Evolutionary conservation across 257 asterid species (phyloP).

Genomic region (Anisodus acutangulus): DNA sequence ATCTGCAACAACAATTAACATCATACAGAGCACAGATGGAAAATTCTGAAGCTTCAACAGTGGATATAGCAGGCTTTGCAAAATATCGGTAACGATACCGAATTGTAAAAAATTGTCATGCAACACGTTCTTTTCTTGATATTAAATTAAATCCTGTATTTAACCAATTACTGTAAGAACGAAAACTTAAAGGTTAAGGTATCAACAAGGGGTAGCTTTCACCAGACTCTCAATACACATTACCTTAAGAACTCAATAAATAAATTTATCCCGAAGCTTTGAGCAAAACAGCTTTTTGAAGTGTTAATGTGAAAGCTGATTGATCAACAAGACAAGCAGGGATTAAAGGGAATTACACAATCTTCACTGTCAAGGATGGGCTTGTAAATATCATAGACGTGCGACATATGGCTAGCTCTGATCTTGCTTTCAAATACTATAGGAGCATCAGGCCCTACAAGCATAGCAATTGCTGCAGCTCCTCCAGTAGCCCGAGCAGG

Average conservation of each 20-base stretch:
- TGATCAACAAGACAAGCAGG: slow-evolving; percentile 23
- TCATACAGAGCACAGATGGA: background rate
- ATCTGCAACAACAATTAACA: slow-evolving; percentile 51
- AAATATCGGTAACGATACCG: background rate
- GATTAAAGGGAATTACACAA: slow-evolving; percentile 61
- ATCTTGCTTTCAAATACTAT: slow-evolving; percentile 90
- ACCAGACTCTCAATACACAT: background rate
- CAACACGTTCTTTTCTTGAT: background rate
- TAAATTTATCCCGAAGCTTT: background rate
- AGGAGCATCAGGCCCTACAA: slow-evolving; percentile 95
- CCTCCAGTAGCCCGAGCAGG: slow-evolving; percentile 99
- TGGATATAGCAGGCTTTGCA: background rate
- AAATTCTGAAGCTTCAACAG: background rate
- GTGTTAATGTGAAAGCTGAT: slow-evolving; percentile 23
- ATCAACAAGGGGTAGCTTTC: background rate
- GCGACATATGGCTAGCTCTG: slow-evolving; percentile 93
- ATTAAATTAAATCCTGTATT: background rate
- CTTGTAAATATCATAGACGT: slow-evolving; percentile 92
- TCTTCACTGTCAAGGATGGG: slow-evolving; percentile 98
- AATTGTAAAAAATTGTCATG: background rate
- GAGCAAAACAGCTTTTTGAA: background rate
- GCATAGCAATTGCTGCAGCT: slow-evolving; percentile 97
- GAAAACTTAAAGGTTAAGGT: background rate
- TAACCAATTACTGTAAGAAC: background rate
- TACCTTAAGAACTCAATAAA: background rate